Evolutionary conservation across 1,139 yeast genomes (phyloP).

Genomic region (Hyphopichia wangnamkhiaoensis): DNA sequence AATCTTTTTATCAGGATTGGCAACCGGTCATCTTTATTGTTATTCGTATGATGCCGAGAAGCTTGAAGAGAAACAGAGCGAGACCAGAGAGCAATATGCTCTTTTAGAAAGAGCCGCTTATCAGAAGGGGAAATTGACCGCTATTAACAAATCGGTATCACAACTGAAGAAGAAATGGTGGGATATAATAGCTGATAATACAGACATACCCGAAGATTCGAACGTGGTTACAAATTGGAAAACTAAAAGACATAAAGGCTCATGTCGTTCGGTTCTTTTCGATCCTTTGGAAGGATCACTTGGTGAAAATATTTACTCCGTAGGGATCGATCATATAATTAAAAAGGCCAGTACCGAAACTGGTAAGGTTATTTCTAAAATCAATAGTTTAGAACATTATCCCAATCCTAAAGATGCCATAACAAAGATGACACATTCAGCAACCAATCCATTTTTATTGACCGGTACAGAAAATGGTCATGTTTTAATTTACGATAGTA

Average conservation of each 20-base stretch:
- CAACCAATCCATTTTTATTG: constrained; percentile 64
- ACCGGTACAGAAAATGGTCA: constrained; percentile 83
- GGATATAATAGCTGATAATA: constrained; percentile 43
- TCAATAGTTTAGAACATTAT: constrained; percentile 27
- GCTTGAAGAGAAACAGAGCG: constrained; percentile 35
- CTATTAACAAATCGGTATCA: constrained; percentile 34
- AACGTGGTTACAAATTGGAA: constrained; percentile 62
- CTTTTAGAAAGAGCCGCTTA: constrained; percentile 26
- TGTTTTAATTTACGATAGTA: constrained; percentile 61
- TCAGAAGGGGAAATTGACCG: constrained; percentile 27
- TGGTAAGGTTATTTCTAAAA: constrained; percentile 74
- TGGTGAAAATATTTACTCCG: constrained; percentile 61
- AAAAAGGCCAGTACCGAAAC: constrained; percentile 73
- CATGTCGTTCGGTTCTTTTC: constrained; percentile 74
- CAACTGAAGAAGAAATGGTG: constrained; percentile 50
- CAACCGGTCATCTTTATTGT: constrained; percentile 72
- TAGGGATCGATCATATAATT: constrained; percentile 78
- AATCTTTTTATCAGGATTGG: constrained; percentile 68
- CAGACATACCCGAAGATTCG: constrained; percentile 27
- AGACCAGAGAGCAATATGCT: constrained; percentile 20
- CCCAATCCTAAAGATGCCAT: constrained; percentile 35
- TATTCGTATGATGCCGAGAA: constrained; percentile 52
- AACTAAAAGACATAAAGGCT: constrained; percentile 82
- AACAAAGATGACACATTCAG: constrained; percentile 64
- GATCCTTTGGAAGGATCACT: constrained; percentile 49